Evolutionary conservation across 345 rosid genomes (phyloP), one percentile per base, ranked within the genome.

Genomic region (Corymbia maculata): DNA sequence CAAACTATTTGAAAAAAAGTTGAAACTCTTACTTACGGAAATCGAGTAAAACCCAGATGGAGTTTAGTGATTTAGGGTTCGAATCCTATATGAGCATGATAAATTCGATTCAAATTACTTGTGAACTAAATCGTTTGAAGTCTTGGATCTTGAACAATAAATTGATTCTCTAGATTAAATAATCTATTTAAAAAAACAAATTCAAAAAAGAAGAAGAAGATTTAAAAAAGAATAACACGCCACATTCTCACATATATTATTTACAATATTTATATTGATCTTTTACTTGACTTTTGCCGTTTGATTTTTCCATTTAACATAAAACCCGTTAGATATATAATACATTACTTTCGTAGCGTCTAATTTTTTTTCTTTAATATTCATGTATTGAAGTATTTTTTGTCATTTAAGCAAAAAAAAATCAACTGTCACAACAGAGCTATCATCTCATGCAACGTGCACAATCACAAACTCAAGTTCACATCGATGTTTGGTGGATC

Each of bases 371-470:
- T 36, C 13, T 19, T 75, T 36, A 10, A 0, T 75, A 75, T 75
- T 75, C 21, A 75, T 0, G 0, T 75, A 21, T 7, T 17, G 1
- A 9, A 9, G 36, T 70, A 70, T 36, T 75, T 36, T 42, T 4
- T 9, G 4, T 75, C 49, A 17, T 36, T 70, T 36, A 19, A 75
- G 14, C 4, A 21, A 75, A 47, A 75, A 47, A 75, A 75, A 36
- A 17, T 17, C 24, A 36, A 0, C 4, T 0, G 1, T 1, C 0
- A 7, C 2, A 1, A 36, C 0, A 10, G 8, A 36, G 82, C 0
- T 75, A 75, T 75, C 26, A 10, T 75, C 82, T 36, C 0, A 17
- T 4, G 42, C 3, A 2, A 0, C 2, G 10, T 66, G 79, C 21
- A 66, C 21, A 0, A 66, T 30, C 44, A 66, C 26, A 19, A 70